Percentiles rank a stretch among this genome's conserved stretches.
Evolutionary conservation across 441 rosid genomes (phyloP).

Genomic region (Codiaeum variegatum): DNA sequence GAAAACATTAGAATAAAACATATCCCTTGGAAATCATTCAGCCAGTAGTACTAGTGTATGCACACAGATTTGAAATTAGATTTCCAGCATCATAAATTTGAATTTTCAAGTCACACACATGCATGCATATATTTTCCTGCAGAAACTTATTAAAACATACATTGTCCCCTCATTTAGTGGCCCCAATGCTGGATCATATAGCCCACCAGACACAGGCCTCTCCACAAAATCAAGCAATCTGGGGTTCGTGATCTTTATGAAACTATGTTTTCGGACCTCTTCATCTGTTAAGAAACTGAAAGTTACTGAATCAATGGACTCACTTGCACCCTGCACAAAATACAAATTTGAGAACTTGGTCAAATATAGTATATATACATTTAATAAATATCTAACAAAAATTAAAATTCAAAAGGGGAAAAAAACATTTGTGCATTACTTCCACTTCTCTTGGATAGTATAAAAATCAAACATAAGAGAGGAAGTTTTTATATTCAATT

Average conservation of each 20-base stretch:
- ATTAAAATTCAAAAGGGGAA: background rate
- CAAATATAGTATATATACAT: background rate
- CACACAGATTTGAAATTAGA: background rate
- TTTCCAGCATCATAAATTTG: background rate
- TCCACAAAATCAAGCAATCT: constrained; percentile 23
- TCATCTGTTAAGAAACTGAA: constrained; percentile 30
- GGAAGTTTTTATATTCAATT: background rate
- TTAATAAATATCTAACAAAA: background rate
- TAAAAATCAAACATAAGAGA: background rate
- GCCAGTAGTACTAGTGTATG: background rate
- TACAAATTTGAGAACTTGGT: background rate
- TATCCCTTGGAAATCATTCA: background rate
- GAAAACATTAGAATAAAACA: background rate
- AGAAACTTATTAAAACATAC: constrained; percentile 11
- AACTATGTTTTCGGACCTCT: constrained; percentile 29
- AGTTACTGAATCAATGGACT: constrained; percentile 28
- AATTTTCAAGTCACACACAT: background rate
- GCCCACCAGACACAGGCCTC: constrained; percentile 28
- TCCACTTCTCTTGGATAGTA: background rate
- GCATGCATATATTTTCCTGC: background rate
- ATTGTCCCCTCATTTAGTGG: constrained; percentile 15
- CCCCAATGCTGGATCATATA: constrained; percentile 31
- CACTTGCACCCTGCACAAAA: constrained; percentile 28
- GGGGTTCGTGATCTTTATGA: constrained; percentile 23
- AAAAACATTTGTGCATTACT: background rate